Evolutionary conservation across 73 alveolate species (phyloP).

Genomic region (Tetrahymena elliotti): DNA sequence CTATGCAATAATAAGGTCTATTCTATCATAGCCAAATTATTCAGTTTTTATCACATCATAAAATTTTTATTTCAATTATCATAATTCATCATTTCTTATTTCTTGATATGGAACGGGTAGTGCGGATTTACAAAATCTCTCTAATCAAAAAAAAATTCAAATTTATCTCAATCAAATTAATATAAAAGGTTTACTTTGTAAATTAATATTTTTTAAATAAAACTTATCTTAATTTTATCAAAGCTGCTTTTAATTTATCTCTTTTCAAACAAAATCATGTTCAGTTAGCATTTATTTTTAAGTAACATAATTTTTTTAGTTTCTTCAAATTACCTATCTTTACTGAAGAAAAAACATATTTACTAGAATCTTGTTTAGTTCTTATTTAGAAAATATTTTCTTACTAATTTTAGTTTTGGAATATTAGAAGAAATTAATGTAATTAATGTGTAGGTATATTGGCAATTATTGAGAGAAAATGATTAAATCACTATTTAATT

Average conservation of each 20-base stretch:
- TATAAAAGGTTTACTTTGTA: background rate
- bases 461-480: background rate
- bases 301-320: background rate
- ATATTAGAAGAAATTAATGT: too few relatives aligned
- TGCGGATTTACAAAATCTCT: background rate
- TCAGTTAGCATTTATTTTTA: background rate
- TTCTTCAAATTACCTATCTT: background rate
- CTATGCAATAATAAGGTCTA: background rate
- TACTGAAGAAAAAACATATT: background rate
- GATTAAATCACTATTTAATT: background rate
- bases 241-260: background rate
- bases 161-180: too few relatives aligned
- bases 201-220: too few relatives aligned
- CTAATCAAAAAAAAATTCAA: background rate
- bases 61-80: too few relatives aligned
- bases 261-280: background rate
- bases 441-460: too few relatives aligned
- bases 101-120: background rate
- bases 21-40: background rate
- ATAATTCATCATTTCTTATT: too few relatives aligned
- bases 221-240: background rate
- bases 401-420: background rate
- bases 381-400: too few relatives aligned
- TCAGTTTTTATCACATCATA: background rate
- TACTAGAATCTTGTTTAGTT: too few relatives aligned